These are phyloP conservation scores for Lenzites betulinus DNA, from an alignment of 768 basidiomycete species.

Conservation along the genomic window DNA sequence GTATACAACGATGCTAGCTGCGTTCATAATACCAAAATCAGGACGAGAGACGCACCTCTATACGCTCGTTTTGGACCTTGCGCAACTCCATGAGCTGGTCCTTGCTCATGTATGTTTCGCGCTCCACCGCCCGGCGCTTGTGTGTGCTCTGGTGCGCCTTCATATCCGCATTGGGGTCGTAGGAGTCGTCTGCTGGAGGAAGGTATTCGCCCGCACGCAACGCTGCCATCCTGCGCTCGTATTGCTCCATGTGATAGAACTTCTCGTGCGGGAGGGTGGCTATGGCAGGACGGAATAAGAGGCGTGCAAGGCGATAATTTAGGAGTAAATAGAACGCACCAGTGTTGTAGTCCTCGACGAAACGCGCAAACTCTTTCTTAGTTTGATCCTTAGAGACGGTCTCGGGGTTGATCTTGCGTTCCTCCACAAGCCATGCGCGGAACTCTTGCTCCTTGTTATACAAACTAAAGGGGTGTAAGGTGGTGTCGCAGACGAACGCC, in stretches of 20 bases:
- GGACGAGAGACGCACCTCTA: constrained; percentile 59
- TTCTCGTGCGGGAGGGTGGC: constrained; percentile 94
- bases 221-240: constrained; percentile 82
- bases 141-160: constrained; percentile 70
- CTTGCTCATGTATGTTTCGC: constrained; percentile 73
- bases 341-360: constrained; percentile 84
- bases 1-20: background rate
- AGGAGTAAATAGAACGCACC: constrained; percentile 41
- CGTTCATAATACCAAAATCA: background rate
- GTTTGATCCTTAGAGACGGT: constrained; percentile 82
- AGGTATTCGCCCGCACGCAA: constrained; percentile 83
- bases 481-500: background rate
- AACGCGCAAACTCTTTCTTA: constrained; percentile 81
- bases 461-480: constrained; percentile 49
- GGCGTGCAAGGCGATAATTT: background rate
- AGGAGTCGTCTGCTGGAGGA: constrained; percentile 68
- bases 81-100: constrained; percentile 83
- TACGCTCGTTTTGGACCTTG: constrained; percentile 81
- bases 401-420: constrained; percentile 89
- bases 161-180: constrained; percentile 86
- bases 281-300: constrained; percentile 30
- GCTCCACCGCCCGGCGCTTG: constrained; percentile 66
- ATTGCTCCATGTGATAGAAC: constrained; percentile 88
- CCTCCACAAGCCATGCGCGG: constrained; percentile 90
- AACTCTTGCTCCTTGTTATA: constrained; percentile 87